Evolutionary conservation across 202 grass and related monocot species (phyloP), one percentile per base, ranked within the genome.

Genomic region (Panicum virgatum): DNA sequence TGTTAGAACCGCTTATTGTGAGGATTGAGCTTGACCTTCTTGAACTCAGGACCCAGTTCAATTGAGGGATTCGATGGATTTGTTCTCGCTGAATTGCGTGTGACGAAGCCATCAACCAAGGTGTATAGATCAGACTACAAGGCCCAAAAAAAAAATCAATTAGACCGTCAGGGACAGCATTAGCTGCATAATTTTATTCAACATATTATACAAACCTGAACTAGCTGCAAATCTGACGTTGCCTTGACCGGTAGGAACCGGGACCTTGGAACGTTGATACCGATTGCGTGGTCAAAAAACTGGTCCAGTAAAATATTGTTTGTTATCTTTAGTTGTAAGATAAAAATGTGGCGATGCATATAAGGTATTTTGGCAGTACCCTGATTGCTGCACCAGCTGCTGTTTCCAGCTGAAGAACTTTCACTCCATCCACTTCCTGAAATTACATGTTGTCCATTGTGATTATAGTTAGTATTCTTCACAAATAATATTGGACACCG

Each of bases 71-170:
- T 98, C 85, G 88, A 82, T 72, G 89, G 80, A 42, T 93, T 91
- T 86, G 78, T 44, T 86, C 92, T 98, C 2, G 84, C 84, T 72
- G 86, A 15, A 60, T 95, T 98, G n/a, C 96, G 90, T 73, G 88
- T 89, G 69, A 98, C 87, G 15, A 95, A 93, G 10, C 96, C 96
- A 82, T 98, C 90, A 75, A 93, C 96, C 80, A 95, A 70, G 25
- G 89, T 98, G 37, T 98, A 98, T 29, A 98, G 77, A 91, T 98
- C 96, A 83, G 96, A 98, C 96, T 98, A 79, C 75, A 79, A 78
- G 44, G 77, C 0, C 20, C 44, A 44, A 68, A 6, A 69, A 3
- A 66, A 2, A 32, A 15, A 39, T 16, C 20, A 86, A 40, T 80
- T 63, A 81, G 25, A 53, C 12, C 37, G 16, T 40, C 27, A 83